Conservation (phyloP, 2,329 filamentous ascomycete genomes). For the Phialophora expanda region DNA sequence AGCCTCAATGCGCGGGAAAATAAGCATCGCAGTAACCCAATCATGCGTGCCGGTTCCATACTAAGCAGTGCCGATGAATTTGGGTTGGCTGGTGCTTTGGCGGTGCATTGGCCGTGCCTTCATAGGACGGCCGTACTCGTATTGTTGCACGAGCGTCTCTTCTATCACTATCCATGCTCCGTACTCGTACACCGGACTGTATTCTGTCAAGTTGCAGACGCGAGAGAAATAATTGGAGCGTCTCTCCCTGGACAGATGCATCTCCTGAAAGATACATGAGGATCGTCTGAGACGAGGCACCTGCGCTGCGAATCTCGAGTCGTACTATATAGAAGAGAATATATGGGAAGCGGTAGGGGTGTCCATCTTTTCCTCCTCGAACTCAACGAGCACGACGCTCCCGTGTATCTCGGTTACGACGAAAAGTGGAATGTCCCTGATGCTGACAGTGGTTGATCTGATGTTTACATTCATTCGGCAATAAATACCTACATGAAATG, state of each 20-base stretch:
- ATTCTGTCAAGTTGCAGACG: no score
- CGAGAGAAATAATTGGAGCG: no score
- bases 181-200: neutral
- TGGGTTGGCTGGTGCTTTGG: no score
- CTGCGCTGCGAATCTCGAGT: neutral
- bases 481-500: neutral
- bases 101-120: neutral
- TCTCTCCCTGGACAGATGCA: no score
- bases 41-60: no score
- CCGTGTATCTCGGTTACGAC: neutral
- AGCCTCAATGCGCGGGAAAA: no score
- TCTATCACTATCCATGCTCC: neutral
- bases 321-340: neutral
- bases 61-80: no score
- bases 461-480: neutral
- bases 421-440: neutral
- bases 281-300: no score
- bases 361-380: neutral
- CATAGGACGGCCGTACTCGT: neutral
- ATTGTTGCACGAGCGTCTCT: no score
- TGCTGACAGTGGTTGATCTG: neutral
- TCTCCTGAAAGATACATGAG: no score
- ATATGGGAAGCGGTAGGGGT: neutral
- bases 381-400: neutral
- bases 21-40: no score